A percentile compares a stretch with the other conserved stretches of the same genome.
Conservation (phyloP, 73 alveolate genomes). For the Paramecium octaurelia region DNA sequence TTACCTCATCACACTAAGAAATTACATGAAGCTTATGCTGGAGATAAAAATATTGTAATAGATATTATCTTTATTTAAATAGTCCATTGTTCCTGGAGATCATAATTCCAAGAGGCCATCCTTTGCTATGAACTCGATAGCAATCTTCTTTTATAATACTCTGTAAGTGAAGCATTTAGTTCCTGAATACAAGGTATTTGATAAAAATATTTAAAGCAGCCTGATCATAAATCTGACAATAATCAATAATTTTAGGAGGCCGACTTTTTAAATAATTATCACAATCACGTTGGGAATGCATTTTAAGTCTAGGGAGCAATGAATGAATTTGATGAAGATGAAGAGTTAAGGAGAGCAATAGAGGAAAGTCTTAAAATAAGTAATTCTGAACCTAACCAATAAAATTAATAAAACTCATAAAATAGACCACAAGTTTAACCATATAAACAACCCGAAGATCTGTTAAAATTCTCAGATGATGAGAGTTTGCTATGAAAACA, state of each 20-base stretch:
- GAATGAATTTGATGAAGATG: constrained; percentile 32
- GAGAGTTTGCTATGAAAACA: constrained; percentile 34
- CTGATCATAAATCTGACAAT: not conserved
- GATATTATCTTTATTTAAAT: not conserved
- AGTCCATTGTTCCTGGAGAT: constrained; percentile 76
- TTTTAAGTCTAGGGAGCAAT: constrained; percentile 6
- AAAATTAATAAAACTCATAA: not conserved
- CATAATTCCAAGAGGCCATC: constrained; percentile 78
- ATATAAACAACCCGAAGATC: not conserved
- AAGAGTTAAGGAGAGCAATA: constrained; percentile 21
- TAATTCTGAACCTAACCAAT: not conserved
- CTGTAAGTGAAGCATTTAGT: constrained; percentile 53
- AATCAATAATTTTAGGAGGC: not conserved
- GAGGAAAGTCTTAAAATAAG: constrained; percentile 17
- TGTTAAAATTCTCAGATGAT: constrained; percentile 23
- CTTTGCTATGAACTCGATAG: constrained; percentile 69
- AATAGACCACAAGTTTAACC: constrained; percentile 35
- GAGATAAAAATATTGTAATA: constrained; percentile 86
- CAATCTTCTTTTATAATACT: constrained; percentile 73
- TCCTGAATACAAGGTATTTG: constrained; percentile 41
- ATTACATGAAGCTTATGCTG: constrained; percentile 93
- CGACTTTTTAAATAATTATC: not conserved
- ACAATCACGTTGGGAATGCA: not conserved
- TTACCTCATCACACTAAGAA: constrained; percentile 91
- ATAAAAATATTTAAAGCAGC: not conserved